Evolutionary conservation across 345 rosid species (phyloP).

Genomic region (Limnanthes douglasii): DNA sequence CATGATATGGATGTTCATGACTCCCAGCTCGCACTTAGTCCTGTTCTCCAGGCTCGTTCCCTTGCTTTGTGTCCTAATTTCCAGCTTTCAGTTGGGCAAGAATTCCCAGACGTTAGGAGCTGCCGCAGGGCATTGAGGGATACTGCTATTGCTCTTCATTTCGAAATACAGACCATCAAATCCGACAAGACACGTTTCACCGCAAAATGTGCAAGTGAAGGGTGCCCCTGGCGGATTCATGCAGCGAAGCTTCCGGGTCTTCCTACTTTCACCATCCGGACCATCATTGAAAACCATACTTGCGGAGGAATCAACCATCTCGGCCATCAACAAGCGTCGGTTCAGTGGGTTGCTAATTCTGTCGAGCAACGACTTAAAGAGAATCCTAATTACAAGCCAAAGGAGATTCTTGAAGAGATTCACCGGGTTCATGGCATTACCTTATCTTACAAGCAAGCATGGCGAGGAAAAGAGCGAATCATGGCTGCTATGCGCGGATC

Average conservation of each 20-base stretch:
- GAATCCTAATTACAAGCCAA: slow-evolving; percentile 92
- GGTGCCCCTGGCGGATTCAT: slow-evolving; percentile 97
- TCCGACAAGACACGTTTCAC: slow-evolving; percentile 99
- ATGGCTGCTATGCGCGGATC: slow-evolving; percentile 99
- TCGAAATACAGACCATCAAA: slow-evolving; percentile 93
- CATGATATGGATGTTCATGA: slow-evolving; percentile 25
- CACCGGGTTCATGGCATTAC: slow-evolving; percentile 92
- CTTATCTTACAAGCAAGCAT: slow-evolving; percentile 93
- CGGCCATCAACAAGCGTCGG: slow-evolving; percentile 98
- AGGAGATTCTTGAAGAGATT: slow-evolving; percentile 96
- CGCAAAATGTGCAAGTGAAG: slow-evolving; percentile 94
- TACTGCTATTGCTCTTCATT: slow-evolving; percentile 92
- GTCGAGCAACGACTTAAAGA: slow-evolving; percentile 87
- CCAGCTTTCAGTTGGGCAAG: slow-evolving; percentile 85
- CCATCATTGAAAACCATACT: slow-evolving; percentile 67
- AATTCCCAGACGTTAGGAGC: slow-evolving; percentile 94
- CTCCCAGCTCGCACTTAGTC: slow-evolving; percentile 30
- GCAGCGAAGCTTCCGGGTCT: slow-evolving; percentile 98
- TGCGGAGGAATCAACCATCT: slow-evolving; percentile 96
- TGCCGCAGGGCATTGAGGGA: slow-evolving; percentile 92
- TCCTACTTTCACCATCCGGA: slow-evolving; percentile 90
- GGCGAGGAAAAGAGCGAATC: slow-evolving; percentile 98
- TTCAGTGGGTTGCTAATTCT: slow-evolving; percentile 94
- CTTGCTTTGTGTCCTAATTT: slow-evolving; percentile 23
- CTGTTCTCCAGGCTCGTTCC: slow-evolving; percentile 62